phyloP scores from a whole-genome alignment of 345 rosid species.

The Sisymbrium altissimum region DNA sequence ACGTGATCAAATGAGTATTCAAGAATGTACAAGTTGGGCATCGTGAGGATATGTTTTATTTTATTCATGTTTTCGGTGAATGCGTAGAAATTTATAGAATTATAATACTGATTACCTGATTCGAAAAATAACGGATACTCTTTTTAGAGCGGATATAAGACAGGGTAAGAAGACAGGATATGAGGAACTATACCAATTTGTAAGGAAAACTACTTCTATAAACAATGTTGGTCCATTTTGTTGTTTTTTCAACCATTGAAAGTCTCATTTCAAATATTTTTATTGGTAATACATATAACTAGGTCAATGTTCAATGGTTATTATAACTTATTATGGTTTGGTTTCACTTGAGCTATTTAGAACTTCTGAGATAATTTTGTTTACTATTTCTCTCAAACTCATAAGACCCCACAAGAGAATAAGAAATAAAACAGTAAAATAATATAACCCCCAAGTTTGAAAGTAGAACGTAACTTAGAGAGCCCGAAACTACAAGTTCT shows the following conservation, averaged over 20 bases:
- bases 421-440: not conserved
- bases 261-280: not conserved
- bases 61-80: not conserved
- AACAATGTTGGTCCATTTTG: not conserved
- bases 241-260: not conserved
- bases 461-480: not conserved
- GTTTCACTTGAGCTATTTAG: no score
- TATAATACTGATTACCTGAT: not conserved
- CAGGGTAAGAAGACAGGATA: no score
- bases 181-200: no score
- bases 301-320: no score
- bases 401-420: not conserved
- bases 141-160: no score
- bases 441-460: not conserved
- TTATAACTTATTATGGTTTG: no score
- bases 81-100: not conserved
- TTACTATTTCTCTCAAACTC: not conserved
- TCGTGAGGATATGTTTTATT: no score
- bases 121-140: no score
- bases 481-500: conserved; percentile 5
- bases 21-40: no score
- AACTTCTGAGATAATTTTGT: not conserved
- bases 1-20: no score
- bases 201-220: not conserved
- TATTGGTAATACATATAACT: not conserved